Base-by-base conservation (phyloP, 2,329 filamentous ascomycete genomes). In the Venturia pyrina region DNA sequence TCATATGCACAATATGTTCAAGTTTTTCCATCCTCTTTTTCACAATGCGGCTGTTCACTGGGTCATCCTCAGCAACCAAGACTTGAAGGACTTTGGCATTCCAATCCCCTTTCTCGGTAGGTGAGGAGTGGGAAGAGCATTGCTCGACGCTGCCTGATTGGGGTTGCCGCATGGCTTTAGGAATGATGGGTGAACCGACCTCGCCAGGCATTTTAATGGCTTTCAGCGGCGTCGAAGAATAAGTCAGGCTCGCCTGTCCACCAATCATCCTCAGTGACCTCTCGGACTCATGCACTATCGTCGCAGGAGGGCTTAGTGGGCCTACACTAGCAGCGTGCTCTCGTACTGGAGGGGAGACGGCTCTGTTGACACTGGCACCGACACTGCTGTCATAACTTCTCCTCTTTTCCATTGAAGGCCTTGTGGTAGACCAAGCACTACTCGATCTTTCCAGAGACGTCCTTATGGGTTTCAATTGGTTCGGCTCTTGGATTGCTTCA, bases 51-150 rank as follows among this genome's bases (percentile, higher is more conserved):
- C 90, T 90, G 70, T 96, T 96, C 70, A 96, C 87, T 0, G 91
- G 90, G 70, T 96, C 91, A 70, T 96, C 92, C 72, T 96, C 92
- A 0, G 92, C 92, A 44, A 96, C 85, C 28, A 96, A 80, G 2
- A 96, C 85, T 21, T 83, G 81, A 69, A 91, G 79, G 46, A 83
- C 76, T 1, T 81, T 75, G 0, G 77, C 69, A 8, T 53, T 68
- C 21, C 68, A 63, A 28, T 21, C 24, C 10, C 19, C 34, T 32
- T 32, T 8, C 24, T 68, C 68, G n/a, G 15, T 24, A 46, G 48
- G 37, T 5, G 37, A 11, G 7, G 37, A 40, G 37, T 3, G 37
- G 2, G 37, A 40, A 44, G 19, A 21, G 21, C 21, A 21, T 34
- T 62, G 63, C 10, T 63, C 28, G 24, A 66, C 64, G 7, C 13